Base-by-base conservation (phyloP, 805 yeast species). In the Osmozyma mogii region DNA sequence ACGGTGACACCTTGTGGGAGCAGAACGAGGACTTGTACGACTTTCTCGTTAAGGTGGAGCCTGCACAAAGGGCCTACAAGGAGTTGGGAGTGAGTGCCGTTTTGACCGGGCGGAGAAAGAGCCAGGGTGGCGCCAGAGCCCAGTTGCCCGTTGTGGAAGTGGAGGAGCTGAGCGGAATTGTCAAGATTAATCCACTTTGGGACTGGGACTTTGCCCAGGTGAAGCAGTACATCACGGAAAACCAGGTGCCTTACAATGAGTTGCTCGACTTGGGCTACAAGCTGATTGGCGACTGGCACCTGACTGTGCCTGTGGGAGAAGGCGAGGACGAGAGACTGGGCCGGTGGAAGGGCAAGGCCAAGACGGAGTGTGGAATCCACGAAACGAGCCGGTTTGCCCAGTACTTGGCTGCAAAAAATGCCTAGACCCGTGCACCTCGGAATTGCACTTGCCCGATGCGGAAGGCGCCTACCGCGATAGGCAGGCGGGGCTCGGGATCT, bases 321-420 rank as follows among this genome's bases (percentile, higher is more conserved):
- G 95, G 94, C 7, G 96, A 85, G 50, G 96, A 89, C 49, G 97
- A 89, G 54, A 72, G 97, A 41, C 75, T 92, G n/a, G 97, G 97
- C 1, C 72, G 97, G 48, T 89, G 97, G 97, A 80, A 82, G 63
- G 96, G 96, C 2, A 72, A 80, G 51, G 69, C 75, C 8, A 89
- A 89, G 62, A 85, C 95, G 1, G 97, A 89, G 53, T 89, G 97
- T 58, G 97, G 97, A 3, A 87, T 89, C 31, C 97, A 89, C 49
- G 82, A 79, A 44, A 73, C 88, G 1, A 70, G 78, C 15, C 72
- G 82, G 38, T 89, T 82, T 50, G 75, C 82, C 0, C 67, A 82
- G 47, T 81, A 58, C 44, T 50, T 78, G 34, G 49, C 56, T 29
- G 35, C 30, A 17, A 30, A n/a, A n/a, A n/a, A n/a, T n/a, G n/a